Evolutionary conservation across 75 land plant species (phyloP).

Genomic region (Cunninghamia lanceolata): DNA sequence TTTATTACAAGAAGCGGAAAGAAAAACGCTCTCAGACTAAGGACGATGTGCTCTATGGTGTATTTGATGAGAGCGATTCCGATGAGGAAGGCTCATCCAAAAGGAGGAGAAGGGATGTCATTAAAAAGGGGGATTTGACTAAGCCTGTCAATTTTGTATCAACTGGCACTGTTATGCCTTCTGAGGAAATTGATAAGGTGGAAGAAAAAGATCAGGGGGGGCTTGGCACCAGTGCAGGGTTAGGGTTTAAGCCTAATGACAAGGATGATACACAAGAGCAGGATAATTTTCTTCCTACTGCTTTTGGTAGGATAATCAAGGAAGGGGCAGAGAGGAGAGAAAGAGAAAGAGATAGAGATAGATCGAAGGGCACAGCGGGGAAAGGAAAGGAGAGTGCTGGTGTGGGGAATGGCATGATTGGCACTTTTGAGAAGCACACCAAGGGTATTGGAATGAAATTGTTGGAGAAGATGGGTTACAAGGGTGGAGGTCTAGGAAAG

Average conservation of each 20-base stretch:
- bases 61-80: conserved; percentile 49
- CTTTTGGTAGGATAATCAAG: conserved; percentile 79
- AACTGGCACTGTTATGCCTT: conserved; percentile 73
- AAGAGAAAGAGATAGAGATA: conserved; percentile 58
- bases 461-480: conserved; percentile 95
- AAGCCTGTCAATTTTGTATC: conserved; percentile 95
- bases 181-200: conserved; percentile 47
- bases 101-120: conserved; percentile 41
- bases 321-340: conserved; percentile 73
- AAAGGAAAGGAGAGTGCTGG: conserved; percentile 21
- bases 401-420: conserved; percentile 23
- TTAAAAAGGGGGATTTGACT: conserved; percentile 48
- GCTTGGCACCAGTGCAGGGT: not conserved
- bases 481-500: conserved; percentile 90
- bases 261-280: conserved; percentile 27
- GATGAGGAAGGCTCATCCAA: conserved; percentile 39
- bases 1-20: conserved; percentile 66
- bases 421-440: conserved; percentile 81
- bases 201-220: conserved; percentile 28
- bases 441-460: conserved; percentile 84
- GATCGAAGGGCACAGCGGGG: conserved; percentile 12
- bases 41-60: conserved; percentile 87
- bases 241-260: conserved; percentile 17
- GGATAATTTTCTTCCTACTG: conserved; percentile 61
- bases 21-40: conserved; percentile 68